These are phyloP conservation scores for Byssothecium circinans DNA, from an alignment of 2,329 filamentous ascomycete genomes.

Conservation along the genomic window DNA sequence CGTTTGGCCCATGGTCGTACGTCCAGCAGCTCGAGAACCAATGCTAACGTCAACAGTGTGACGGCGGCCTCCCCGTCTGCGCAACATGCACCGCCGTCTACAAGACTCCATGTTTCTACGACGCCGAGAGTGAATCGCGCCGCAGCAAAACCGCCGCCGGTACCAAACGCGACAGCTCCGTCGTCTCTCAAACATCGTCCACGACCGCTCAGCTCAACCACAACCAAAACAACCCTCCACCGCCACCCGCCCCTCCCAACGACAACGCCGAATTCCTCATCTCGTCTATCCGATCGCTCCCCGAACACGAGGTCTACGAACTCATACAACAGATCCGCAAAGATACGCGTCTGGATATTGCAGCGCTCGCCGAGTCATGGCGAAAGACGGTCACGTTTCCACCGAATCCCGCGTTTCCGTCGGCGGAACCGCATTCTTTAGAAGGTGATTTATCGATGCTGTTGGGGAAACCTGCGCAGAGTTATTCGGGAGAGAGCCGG, in stretches of 20 bases:
- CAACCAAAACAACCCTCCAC: too few relatives aligned
- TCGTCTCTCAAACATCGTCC: too few relatives aligned
- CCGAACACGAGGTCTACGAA: conserved; percentile 49
- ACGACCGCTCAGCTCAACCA: too few relatives aligned
- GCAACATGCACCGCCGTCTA: conserved; percentile 56
- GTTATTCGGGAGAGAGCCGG: conserved; percentile 36
- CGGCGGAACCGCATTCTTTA: conserved; percentile 28
- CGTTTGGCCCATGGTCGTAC: too few relatives aligned
- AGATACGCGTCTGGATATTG: conserved; percentile 44
- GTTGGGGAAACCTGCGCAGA: conserved; percentile 41
- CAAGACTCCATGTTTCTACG: conserved; percentile 54
- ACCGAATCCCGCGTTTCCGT: conserved; percentile 16
- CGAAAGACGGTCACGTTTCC: conserved; percentile 41
- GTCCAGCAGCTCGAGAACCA: too few relatives aligned
- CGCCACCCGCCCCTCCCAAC: conserved; percentile 12
- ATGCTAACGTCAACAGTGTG: conserved; percentile 54
- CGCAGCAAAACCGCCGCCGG: conserved; percentile 39
- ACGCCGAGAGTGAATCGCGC: conserved; percentile 52
- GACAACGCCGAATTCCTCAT: conserved; percentile 44
- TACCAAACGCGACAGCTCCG: conserved; percentile 34
- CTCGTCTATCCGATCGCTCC: conserved; percentile 47
- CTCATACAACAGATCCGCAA: conserved; percentile 48
- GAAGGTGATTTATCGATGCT: conserved; percentile 42
- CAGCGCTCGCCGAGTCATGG: conserved; percentile 45
- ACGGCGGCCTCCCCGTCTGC: conserved; percentile 52